These are phyloP conservation scores for Microstroma glucosiphilum DNA, from an alignment of 1,284 basidiomycete genomes.

Conservation along the genomic window DNA sequence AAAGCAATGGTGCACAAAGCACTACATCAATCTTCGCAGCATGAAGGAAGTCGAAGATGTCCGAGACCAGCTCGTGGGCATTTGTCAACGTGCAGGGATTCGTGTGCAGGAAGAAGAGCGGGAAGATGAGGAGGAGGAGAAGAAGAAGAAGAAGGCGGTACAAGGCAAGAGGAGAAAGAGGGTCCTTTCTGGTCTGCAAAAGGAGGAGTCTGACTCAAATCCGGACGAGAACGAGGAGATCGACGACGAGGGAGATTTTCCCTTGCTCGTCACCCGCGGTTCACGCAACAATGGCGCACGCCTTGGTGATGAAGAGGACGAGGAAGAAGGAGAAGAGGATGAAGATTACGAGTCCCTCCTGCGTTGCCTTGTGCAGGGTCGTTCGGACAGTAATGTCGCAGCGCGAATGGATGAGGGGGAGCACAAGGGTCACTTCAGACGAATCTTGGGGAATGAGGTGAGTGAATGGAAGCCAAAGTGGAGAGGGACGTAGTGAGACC, in stretches of 20 bases:
- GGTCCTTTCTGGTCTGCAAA: not conserved
- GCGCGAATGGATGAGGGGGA: not conserved
- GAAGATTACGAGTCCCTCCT: slow-evolving; percentile 25
- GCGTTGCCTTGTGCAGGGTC: slow-evolving; percentile 28
- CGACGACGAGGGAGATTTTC: slow-evolving; percentile 3
- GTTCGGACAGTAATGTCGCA: slow-evolving; percentile 19
- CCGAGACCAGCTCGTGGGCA: slow-evolving; percentile 32
- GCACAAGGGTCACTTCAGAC: no score
- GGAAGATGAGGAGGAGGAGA: not conserved
- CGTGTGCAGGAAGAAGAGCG: slow-evolving; percentile 29
- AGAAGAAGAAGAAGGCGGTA: not conserved
- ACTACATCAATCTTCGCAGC: slow-evolving; percentile 39
- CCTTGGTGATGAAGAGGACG: not conserved
- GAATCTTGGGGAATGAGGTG: no score
- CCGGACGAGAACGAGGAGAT: not conserved
- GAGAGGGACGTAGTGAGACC: no score
- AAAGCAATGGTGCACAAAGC: slow-evolving; percentile 46
- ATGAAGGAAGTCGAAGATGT: slow-evolving; percentile 39
- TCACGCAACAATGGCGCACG: not conserved
- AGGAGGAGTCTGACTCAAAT: not conserved
- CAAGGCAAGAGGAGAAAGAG: slow-evolving; percentile 7
- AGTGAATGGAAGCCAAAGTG: no score
- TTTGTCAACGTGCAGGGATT: slow-evolving; percentile 38
- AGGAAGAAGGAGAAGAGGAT: not conserved
- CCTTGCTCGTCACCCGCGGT: slow-evolving; percentile 3